Evolutionary conservation across 306 rosid genomes (phyloP).

Genomic region (Neltuma alba): DNA sequence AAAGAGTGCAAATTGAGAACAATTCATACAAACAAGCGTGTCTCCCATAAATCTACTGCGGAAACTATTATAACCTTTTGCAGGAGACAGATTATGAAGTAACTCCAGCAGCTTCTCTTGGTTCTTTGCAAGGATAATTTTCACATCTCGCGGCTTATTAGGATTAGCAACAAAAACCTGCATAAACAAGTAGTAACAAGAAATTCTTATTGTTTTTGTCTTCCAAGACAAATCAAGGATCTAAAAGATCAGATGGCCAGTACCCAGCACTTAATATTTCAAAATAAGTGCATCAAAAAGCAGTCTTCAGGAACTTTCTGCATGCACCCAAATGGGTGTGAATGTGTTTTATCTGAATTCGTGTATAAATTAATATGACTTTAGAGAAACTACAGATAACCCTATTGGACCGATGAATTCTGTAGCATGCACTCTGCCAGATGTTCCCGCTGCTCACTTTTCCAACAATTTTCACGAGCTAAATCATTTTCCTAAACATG

Average conservation of each 20-base stretch:
- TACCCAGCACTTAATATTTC: not conserved
- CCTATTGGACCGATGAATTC: not conserved
- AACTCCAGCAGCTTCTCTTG: constrained; percentile 72
- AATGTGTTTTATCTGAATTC: constrained; percentile 6
- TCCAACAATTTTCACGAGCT: not conserved
- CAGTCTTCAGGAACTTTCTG: constrained; percentile 16
- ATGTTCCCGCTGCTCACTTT: not conserved
- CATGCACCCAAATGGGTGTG: not conserved
- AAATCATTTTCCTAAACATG: constrained; percentile 16
- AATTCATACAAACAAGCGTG: not conserved
- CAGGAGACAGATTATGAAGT: constrained; percentile 75
- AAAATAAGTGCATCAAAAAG: not conserved
- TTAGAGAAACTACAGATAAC: not conserved
- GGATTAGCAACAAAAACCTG: constrained; percentile 97
- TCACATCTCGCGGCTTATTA: constrained; percentile 77
- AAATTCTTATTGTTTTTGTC: not conserved
- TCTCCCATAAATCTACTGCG: constrained; percentile 29
- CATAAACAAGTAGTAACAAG: constrained; percentile 27
- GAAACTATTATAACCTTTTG: constrained; percentile 62
- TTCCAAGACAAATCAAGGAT: not conserved
- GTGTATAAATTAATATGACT: not conserved
- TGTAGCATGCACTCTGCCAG: constrained; percentile 14
- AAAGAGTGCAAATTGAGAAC: constrained; percentile 16
- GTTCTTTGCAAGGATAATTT: constrained; percentile 76
- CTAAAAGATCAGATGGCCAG: not conserved